Base-by-base conservation (phyloP, 805 yeast genomes). In the Vanderwaltozyma yarrowii region DNA sequence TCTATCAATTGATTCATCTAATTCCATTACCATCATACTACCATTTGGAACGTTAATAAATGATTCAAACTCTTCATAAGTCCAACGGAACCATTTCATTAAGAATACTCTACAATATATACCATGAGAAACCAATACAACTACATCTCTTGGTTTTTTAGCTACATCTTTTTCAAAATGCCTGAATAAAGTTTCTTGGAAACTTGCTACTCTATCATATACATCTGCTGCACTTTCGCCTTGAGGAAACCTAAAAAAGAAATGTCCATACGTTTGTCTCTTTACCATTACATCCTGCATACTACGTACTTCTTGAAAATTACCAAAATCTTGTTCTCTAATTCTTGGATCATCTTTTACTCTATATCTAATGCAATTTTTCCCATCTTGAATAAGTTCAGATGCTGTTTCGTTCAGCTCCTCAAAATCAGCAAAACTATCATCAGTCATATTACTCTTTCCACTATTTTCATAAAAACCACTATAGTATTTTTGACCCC, bases 181-280 rank as follows among this genome's bases (percentile, higher is more conserved):
- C 34, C 96, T 68, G 54, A 80, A 85, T 29, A 88, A 60, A 0
- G 94, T 76, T 58, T 86, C 95, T 56, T 86, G 86, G 58, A 88
- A 88, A 13, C 92, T 82, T 2, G 95, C 83, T 44, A 88, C 80
- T 34, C 96, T 67, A 60, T 88, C 96, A 60, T 77, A 88, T 9
- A 88, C 96, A 59, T 88, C 96, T 0, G 96, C 96, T 0, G 96
- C 96, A 50, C 92, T 80, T 59, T 88, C 96, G 10, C 96, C 96
- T 51, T 82, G 78, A 4, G 95, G 95, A 23, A 88, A 88, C 39
- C 96, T 62, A 57, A 82, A 88, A 59, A 88, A 88, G 52, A 80
- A 80, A 57, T 79, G 84, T 0, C 96, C 96, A 61, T 88, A 88
- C 44, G 76, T 74, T 0, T 94, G 88, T 33, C 96, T 64, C 50